A percentile compares a stretch with the other conserved stretches of the same genome.
Conservation (phyloP, 2,329 filamentous ascomycete species). For the Huntiella moniliformis region DNA sequence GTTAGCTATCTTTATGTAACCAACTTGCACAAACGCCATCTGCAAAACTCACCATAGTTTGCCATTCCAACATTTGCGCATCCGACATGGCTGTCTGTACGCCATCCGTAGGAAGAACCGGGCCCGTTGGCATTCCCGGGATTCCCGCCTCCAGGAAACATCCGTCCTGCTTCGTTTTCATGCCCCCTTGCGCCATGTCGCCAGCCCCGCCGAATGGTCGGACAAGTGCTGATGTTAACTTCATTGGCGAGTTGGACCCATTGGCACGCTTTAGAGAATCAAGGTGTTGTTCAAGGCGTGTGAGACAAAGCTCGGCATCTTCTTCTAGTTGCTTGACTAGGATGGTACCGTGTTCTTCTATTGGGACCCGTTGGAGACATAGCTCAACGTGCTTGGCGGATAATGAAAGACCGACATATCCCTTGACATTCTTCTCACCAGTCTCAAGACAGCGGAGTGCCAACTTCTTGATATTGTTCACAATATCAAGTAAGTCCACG, state of each 20-base stretch:
- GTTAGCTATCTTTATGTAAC: not conserved
- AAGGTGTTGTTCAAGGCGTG: conserved; percentile 18
- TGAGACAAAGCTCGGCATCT: conserved; percentile 18
- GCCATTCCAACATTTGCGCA: conserved; percentile 7
- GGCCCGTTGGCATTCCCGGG: no score
- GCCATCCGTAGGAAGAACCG: no score
- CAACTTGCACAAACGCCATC: not conserved
- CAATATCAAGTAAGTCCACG: conserved; percentile 23
- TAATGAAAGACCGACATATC: conserved; percentile 25
- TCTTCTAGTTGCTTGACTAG: conserved; percentile 23
- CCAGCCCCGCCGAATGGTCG: not conserved
- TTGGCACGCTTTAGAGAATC: not conserved
- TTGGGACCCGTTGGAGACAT: conserved; percentile 19
- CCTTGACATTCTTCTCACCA: conserved; percentile 37
- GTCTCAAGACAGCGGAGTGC: conserved; percentile 22
- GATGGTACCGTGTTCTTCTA: conserved; percentile 18
- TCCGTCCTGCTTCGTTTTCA: not conserved
- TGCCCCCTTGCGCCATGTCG: not conserved
- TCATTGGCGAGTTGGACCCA: not conserved
- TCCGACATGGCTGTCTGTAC: not conserved
- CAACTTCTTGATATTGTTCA: conserved; percentile 26
- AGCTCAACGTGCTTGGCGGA: conserved; percentile 25
- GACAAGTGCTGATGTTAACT: not conserved
- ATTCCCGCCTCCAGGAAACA: no score
- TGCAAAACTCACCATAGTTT: conserved; percentile 5